Evolutionary conservation across 106 monocot genomes (phyloP).

Genomic region (Hemerocallis citrina): DNA sequence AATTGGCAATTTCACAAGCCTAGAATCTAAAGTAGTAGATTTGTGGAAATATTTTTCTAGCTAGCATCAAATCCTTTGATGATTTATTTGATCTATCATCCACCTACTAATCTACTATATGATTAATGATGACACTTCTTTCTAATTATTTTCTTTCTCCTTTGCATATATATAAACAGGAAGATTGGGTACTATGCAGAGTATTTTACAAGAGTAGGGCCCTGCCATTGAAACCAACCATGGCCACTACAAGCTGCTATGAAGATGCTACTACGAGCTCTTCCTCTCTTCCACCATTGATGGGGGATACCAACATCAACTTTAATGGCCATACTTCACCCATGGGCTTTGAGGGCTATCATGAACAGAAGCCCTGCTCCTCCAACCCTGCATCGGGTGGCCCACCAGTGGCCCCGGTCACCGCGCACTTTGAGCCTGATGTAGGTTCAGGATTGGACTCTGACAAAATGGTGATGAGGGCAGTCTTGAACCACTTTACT

Average conservation of each 20-base stretch:
- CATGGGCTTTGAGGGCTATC: conserved; percentile 21
- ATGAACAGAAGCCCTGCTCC: conserved; percentile 91
- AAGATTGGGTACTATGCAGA: conserved; percentile 79
- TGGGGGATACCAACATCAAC: conserved; percentile 43
- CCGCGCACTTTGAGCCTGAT: not conserved
- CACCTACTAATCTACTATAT: no score
- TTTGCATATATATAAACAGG: conserved; percentile 37
- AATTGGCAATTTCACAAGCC: not conserved
- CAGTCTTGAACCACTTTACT: conserved; percentile 28
- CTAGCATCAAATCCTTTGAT: no score
- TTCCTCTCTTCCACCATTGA: conserved; percentile 49
- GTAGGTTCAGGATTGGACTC: no score
- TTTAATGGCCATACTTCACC: conserved; percentile 21
- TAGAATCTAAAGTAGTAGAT: no score
- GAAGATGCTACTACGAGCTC: conserved; percentile 33
- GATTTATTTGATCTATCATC: no score
- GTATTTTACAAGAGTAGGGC: conserved; percentile 67
- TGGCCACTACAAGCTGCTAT: not conserved
- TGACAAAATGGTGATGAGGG: conserved; percentile 25
- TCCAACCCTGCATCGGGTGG: conserved; percentile 24
- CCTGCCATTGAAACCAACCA: conserved; percentile 9
- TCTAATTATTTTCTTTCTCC: not conserved
- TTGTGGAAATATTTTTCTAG: no score
- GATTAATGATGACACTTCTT: no score
- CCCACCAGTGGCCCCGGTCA: not conserved